Evolutionary conservation across 1,284 basidiomycete species (phyloP), one percentile per base, ranked within the genome.

Genomic region (Pascua guehoae): DNA sequence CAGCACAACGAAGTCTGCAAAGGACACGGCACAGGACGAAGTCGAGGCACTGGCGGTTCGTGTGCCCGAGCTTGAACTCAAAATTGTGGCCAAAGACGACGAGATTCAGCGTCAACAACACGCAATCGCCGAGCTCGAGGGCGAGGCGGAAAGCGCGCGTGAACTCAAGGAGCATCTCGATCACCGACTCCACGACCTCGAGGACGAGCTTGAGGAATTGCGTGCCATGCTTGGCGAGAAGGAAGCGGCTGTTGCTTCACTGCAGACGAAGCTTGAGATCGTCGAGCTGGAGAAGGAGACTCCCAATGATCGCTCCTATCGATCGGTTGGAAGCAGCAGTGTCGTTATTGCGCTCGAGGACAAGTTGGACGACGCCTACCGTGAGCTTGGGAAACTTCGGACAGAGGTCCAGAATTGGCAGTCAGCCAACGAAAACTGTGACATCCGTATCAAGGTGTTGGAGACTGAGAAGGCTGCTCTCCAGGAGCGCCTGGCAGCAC

Each of bases 301-400:
- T 32, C 32, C 32, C 8, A 32, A 40, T 42, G 9, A 15, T 45
- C 8, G 51, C 39, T 38, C 37, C 17, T 32, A 32, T 32, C 24
- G 24, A 32, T 32, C 24, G 24, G 24, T 32, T 2, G 41, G 40
- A 4, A 15, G 43, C 41, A 41, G 11, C 42, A n/a, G 32, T 8
- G 14, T 39, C 16, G 38, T 53, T 0, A 17, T 41, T 41, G 41
- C 41, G 4, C 12, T 44, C 15, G n/a, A 44, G 42, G 42, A 16
- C 42, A 15, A 16, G 42, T 17, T 44, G 42, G 42, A 90, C 60
- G 83, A 85, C 1, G 91, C 91, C 0, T 82, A 89, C 69, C 84
- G 81, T 66, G 89, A 93, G 71, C 88, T 92, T 57, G 88, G 86
- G 0, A 82, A 85, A 16, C 78, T 95, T 47, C 84, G 83, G 49